Evolutionary conservation across 2,329 filamentous ascomycete genomes (phyloP).

Genomic region (Microsporum ferrugineum): DNA sequence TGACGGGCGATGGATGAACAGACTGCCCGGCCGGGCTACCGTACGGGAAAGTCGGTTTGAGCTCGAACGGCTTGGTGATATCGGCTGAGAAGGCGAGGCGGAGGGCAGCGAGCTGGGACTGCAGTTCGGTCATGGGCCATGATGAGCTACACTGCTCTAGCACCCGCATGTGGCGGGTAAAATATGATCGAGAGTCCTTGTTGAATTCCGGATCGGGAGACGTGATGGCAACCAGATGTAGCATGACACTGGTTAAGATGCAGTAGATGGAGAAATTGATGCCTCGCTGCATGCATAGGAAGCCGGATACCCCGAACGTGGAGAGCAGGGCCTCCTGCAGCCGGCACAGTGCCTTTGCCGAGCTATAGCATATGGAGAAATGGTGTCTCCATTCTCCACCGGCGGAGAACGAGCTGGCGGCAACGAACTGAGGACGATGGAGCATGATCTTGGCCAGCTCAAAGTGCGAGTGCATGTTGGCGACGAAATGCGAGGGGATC

Average conservation of each 20-base stretch:
- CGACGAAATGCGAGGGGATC: conserved; percentile 76
- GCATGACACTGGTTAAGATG: conserved; percentile 79
- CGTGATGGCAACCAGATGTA: conserved; percentile 87
- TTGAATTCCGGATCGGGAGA: conserved; percentile 86
- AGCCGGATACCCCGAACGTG: conserved; percentile 63
- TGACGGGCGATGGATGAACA: background rate
- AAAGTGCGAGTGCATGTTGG: conserved; percentile 82
- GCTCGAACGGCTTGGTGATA: conserved; percentile 68
- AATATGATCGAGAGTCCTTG: conserved; percentile 73
- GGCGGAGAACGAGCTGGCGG: conserved; percentile 57
- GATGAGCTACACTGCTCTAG: conserved; percentile 71
- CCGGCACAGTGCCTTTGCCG: conserved; percentile 74
- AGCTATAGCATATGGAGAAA: conserved; percentile 73
- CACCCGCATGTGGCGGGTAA: conserved; percentile 86
- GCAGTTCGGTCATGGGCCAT: conserved; percentile 83
- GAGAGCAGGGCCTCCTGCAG: conserved; percentile 73
- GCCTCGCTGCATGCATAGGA: conserved; percentile 85
- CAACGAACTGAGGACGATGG: conserved; percentile 71
- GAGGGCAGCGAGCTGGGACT: conserved; percentile 78
- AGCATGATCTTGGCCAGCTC: conserved; percentile 76
- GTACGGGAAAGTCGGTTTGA: conserved; percentile 79
- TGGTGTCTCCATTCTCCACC: conserved; percentile 77
- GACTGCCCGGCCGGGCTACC: conserved; percentile 57
- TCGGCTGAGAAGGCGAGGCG: conserved; percentile 87
- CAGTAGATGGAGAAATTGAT: conserved; percentile 95